Evolutionary conservation across 2,329 filamentous ascomycete genomes (phyloP).

Genomic region (Cladosporium sp.): DNA sequence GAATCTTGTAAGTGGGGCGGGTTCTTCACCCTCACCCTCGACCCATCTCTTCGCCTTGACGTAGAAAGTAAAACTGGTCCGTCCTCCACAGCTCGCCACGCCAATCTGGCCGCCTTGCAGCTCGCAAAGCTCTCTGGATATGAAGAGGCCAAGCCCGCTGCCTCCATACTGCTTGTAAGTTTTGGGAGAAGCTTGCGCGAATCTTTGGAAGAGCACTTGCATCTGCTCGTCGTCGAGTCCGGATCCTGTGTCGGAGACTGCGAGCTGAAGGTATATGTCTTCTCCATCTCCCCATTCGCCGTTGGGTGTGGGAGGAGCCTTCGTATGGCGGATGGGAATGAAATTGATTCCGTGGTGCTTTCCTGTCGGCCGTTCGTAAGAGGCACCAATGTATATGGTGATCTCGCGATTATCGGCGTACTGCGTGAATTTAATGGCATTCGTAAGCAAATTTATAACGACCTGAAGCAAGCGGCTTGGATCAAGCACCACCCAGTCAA

Average conservation of each 20-base stretch:
- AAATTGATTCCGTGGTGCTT: slow-evolving; percentile 31
- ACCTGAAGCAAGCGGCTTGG: slow-evolving; percentile 41
- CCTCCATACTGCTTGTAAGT: slow-evolving; percentile 68
- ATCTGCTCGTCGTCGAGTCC: slow-evolving; percentile 37
- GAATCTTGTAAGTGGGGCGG: slow-evolving; percentile 12
- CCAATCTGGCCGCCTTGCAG: slow-evolving; percentile 68
- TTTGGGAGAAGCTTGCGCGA: slow-evolving; percentile 62
- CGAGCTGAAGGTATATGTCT: slow-evolving; percentile 26
- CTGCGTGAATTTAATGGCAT: slow-evolving; percentile 45
- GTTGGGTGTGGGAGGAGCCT: slow-evolving; percentile 16
- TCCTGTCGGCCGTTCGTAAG: slow-evolving; percentile 28
- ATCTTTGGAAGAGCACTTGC: slow-evolving; percentile 58
- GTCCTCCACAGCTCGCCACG: slow-evolving; percentile 52
- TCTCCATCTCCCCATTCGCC: slow-evolving; percentile 30
- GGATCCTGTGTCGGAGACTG: slow-evolving; percentile 38
- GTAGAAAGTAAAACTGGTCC: slow-evolving; percentile 65
- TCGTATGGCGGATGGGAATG: slow-evolving; percentile 24
- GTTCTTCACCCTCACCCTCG: neutral
- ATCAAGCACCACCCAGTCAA: slow-evolving; percentile 39
- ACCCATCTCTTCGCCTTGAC: slow-evolving; percentile 41
- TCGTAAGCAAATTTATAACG: slow-evolving; percentile 41
- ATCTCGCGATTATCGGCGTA: slow-evolving; percentile 32
- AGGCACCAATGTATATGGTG: slow-evolving; percentile 25
- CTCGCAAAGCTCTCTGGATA: slow-evolving; percentile 62
- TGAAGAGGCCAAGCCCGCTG: slow-evolving; percentile 65